These are phyloP conservation scores for Colletotrichum brevisporum DNA, from an alignment of 2,329 filamentous ascomycete species.

Conservation along the genomic window DNA sequence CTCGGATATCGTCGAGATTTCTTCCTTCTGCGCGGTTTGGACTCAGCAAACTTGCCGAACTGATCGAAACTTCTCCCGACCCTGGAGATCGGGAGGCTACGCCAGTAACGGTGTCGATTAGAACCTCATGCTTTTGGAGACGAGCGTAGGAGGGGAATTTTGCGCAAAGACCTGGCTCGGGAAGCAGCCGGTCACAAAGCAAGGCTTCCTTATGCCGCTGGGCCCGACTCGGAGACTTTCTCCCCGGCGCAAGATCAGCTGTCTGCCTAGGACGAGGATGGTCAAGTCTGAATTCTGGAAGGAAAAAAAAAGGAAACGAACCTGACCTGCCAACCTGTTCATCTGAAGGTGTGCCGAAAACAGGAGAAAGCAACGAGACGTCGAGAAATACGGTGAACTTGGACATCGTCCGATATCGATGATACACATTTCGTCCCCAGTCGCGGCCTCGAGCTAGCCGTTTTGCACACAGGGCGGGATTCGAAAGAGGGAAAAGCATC, in stretches of 20 bases:
- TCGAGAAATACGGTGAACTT: slow-evolving; percentile 12
- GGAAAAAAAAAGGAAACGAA: slow-evolving; percentile 18
- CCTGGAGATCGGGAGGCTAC: background rate
- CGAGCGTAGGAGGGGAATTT: slow-evolving; percentile 11
- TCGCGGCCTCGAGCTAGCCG: slow-evolving; percentile 8
- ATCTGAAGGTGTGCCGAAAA: slow-evolving; percentile 32
- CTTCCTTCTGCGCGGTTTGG: background rate
- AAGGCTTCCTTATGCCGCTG: slow-evolving; percentile 23
- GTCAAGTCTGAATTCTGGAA: slow-evolving; percentile 2
- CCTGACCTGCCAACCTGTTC: slow-evolving; percentile 8
- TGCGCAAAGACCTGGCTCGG: slow-evolving; percentile 27
- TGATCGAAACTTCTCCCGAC: slow-evolving; percentile 21
- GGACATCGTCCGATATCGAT: slow-evolving; percentile 34
- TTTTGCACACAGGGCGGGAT: slow-evolving; percentile 31
- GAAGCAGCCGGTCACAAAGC: slow-evolving; percentile 32
- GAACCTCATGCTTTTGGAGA: slow-evolving; percentile 10
- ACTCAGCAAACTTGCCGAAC: slow-evolving; percentile 1
- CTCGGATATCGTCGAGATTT: background rate
- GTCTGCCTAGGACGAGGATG: background rate
- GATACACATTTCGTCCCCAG: slow-evolving; percentile 25
- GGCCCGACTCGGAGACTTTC: slow-evolving; percentile 19
- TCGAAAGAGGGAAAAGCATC: slow-evolving; percentile 36
- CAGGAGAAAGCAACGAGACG: slow-evolving; percentile 39
- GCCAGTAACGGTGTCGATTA: slow-evolving; percentile 1
- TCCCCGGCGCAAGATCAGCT: background rate